These are phyloP conservation scores for Zymoseptoria brevis DNA, from an alignment of 2,329 filamentous ascomycete species.

Conservation along the genomic window DNA sequence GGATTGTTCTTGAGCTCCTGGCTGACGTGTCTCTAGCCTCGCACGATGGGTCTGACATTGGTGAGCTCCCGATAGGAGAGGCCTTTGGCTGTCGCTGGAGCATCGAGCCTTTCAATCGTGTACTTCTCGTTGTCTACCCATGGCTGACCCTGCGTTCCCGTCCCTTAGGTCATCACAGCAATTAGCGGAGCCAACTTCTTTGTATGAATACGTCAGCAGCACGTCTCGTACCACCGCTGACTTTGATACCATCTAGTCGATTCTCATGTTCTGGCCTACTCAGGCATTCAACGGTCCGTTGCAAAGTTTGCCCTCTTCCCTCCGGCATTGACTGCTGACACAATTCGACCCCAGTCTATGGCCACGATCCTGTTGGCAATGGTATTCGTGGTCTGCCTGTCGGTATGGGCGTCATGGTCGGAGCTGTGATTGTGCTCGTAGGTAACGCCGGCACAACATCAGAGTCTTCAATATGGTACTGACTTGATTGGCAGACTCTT, in stretches of 20 bases:
- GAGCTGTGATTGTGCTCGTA: slow-evolving; percentile 50
- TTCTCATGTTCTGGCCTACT: slow-evolving; percentile 53
- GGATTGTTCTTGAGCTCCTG: slow-evolving; percentile 32
- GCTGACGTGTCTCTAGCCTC: slow-evolving; percentile 27
- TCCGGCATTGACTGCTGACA: not conserved
- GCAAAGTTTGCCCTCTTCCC: not conserved
- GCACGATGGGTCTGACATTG: slow-evolving; percentile 31
- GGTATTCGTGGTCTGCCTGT: slow-evolving; percentile 58
- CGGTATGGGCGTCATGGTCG: slow-evolving; percentile 54
- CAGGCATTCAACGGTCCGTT: slow-evolving; percentile 31
- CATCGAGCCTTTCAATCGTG: too few relatives aligned
- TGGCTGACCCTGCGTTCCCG: not conserved
- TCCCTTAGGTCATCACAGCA: slow-evolving; percentile 29
- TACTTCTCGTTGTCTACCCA: not conserved
- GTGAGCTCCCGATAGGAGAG: not conserved
- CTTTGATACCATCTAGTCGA: slow-evolving; percentile 1
- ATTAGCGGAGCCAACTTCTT: slow-evolving; percentile 34
- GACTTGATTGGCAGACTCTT: slow-evolving; percentile 25
- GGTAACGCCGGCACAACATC: not conserved
- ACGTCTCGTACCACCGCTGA: not conserved
- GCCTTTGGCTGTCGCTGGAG: not conserved
- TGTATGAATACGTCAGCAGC: not conserved
- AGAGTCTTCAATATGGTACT: not conserved
- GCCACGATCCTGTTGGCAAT: slow-evolving; percentile 54
- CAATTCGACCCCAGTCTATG: slow-evolving; percentile 14